These are phyloP conservation scores for Glebionis coronaria DNA, from an alignment of 129 eudicot species.

Conservation along the genomic window DNA sequence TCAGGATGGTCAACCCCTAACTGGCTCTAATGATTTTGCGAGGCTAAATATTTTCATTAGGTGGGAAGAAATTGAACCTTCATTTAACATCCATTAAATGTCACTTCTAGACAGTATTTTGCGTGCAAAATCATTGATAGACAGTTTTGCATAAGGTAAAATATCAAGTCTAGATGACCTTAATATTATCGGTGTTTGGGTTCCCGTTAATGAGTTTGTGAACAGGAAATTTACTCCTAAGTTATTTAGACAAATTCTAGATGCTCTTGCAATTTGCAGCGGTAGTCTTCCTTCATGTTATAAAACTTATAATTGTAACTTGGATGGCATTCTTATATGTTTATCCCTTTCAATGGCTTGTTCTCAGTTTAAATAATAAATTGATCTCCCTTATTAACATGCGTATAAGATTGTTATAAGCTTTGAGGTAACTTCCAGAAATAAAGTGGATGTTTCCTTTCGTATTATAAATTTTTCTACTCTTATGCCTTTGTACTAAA, in stretches of 20 bases:
- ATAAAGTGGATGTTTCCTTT: no score
- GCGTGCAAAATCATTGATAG: conserved; percentile 56
- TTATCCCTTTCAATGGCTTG: no score
- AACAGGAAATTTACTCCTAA: conserved; percentile 93
- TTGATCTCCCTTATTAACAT: no score
- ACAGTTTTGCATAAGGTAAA: conserved; percentile 76
- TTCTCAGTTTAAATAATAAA: no score
- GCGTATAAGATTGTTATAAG: no score
- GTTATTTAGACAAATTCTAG: conserved; percentile 88
- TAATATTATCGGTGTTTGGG: conserved; percentile 42
- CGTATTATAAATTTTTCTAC: no score
- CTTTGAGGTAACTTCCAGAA: no score
- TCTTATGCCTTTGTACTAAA: no score
- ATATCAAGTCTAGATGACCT: conserved; percentile 55
- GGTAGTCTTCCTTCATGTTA: conserved; percentile 98
- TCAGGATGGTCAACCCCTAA: no score
- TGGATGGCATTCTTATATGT: no score
- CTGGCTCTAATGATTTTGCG: conserved; percentile 55
- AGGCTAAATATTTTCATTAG: conserved; percentile 60
- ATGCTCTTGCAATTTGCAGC: conserved; percentile 96
- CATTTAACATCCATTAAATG: conserved; percentile 52
- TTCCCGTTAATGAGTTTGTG: conserved; percentile 66
- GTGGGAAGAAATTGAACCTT: conserved; percentile 68
- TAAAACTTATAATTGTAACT: no score
- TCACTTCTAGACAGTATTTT: conserved; percentile 83